phyloP scores from a whole-genome alignment of 2,329 filamentous ascomycete species.

The Parascedosporium putredinis region DNA sequence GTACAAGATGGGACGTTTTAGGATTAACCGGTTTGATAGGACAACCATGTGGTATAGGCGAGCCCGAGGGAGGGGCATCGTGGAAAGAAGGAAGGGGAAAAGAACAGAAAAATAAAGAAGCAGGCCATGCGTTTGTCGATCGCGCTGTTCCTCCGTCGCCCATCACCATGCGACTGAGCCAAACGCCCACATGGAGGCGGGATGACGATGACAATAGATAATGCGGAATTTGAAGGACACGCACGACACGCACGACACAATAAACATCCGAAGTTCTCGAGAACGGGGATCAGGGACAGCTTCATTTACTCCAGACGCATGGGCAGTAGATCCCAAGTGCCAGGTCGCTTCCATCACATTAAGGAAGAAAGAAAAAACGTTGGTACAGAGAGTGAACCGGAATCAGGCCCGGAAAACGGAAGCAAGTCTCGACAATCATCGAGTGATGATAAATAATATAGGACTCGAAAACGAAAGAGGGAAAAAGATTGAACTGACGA shows the following conservation, averaged over 20 bases:
- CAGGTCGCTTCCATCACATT: conserved; percentile 1
- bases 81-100: background rate
- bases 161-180: background rate
- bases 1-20: background rate
- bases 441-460: too few relatives aligned
- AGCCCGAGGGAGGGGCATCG: background rate
- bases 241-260: background rate
- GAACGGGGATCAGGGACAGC: background rate
- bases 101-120: too few relatives aligned
- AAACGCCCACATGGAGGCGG: background rate
- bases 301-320: conserved; percentile 1
- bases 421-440: too few relatives aligned
- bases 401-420: too few relatives aligned
- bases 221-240: background rate
- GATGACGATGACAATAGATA: background rate
- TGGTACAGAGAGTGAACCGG: too few relatives aligned
- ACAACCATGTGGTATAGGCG: background rate
- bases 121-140: too few relatives aligned
- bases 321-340: conserved; percentile 3
- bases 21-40: conserved; percentile 1
- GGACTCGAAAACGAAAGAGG: too few relatives aligned
- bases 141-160: background rate
- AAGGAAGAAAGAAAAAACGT: background rate
- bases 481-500: too few relatives aligned
- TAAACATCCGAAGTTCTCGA: background rate